Base-by-base conservation (phyloP, 2,329 filamentous ascomycete species). In the Esteya vermicola region DNA sequence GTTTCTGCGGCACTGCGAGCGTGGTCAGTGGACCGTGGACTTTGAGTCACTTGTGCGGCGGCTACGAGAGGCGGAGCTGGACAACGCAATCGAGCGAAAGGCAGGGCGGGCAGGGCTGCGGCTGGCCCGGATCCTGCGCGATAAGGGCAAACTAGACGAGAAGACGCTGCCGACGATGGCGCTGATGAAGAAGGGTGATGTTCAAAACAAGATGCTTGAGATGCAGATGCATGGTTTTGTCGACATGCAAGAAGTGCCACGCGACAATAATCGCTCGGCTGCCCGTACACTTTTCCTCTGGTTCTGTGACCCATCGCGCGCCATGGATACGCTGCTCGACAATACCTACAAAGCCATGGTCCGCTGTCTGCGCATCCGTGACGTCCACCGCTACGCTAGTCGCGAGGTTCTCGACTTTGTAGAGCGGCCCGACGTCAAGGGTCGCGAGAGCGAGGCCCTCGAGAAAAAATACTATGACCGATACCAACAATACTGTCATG, bases 81-180 rank as follows among this genome's bases (percentile, higher is more conserved):
- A 95, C 56, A 76, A 78, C 13, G 79, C 86, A 32, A 80, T 96
- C 41, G 74, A 81, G 46, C 75, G 85, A 39, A 75, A 76, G 3
- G 86, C 85, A 50, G 86, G 85, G 8, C 72, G 74, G 8, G 67
- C 81, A 35, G 85, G 85, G 1, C 70, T 89, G 16, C 82, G 89
- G 9, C 67, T 98, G n/a, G 72, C 86, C 18, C 81, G 85, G 18
- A 85, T 96, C 41, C 70, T 98, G 18, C 73, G 81, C 30, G 78
- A 82, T 43, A 85, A 88, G 54, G 91, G 91, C 39, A 94, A 91
- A 54, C 67, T 96, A n/a, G 89, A 96, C 49, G 91, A 98, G 58
- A 93, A 93, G 58, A 79, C 83, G 45, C 68, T 95, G 12, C 81
- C 83, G 28, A 78, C 78, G 37, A 70, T 86, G 41, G 83, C 82